Percentiles rank a stretch among this genome's conserved stretches.
phyloP scores from a whole-genome alignment of 2,329 filamentous ascomycete genomes.

The Pseudogymnoascus sp. region DNA sequence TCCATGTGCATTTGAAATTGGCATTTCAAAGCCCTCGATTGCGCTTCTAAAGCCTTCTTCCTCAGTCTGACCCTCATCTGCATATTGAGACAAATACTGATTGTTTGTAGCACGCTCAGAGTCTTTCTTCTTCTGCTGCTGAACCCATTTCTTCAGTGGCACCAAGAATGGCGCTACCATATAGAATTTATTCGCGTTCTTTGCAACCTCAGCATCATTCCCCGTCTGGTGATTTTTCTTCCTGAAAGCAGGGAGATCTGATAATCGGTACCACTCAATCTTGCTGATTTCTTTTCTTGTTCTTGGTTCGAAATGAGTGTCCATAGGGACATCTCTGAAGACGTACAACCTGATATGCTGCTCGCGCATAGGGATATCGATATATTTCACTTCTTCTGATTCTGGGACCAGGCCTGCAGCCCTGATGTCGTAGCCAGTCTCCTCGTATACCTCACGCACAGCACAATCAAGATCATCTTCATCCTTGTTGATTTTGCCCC shows the following conservation, averaged over 20 bases:
- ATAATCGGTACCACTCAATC: constrained; percentile 88
- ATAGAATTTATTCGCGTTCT: constrained; percentile 82
- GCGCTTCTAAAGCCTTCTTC: constrained; percentile 38
- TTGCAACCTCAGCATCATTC: constrained; percentile 39
- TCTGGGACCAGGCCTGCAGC: constrained; percentile 67
- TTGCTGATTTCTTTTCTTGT: constrained; percentile 97
- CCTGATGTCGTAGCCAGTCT: constrained; percentile 81
- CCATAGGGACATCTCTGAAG: constrained; percentile 78
- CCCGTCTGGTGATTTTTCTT: constrained; percentile 54
- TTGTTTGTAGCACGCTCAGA: constrained; percentile 36
- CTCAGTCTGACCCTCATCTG: constrained; percentile 51
- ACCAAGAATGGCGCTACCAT: constrained; percentile 93
- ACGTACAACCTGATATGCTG: constrained; percentile 91
- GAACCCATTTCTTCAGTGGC: constrained; percentile 81
- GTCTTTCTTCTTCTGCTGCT: constrained; percentile 71
- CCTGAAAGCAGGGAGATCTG: constrained; percentile 73
- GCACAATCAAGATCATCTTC: constrained; percentile 92
- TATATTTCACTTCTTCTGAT: constrained; percentile 66
- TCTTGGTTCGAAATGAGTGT: constrained; percentile 78
- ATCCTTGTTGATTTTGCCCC: constrained; percentile 97
- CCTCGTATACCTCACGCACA: constrained; percentile 88
- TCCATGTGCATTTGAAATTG: neutral
- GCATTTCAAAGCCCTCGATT: constrained; percentile 4
- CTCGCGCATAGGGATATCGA: constrained; percentile 83
- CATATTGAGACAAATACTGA: constrained; percentile 35